Conservation (phyloP, 306 rosid species). For the Gastrolobium bilobum region DNA sequence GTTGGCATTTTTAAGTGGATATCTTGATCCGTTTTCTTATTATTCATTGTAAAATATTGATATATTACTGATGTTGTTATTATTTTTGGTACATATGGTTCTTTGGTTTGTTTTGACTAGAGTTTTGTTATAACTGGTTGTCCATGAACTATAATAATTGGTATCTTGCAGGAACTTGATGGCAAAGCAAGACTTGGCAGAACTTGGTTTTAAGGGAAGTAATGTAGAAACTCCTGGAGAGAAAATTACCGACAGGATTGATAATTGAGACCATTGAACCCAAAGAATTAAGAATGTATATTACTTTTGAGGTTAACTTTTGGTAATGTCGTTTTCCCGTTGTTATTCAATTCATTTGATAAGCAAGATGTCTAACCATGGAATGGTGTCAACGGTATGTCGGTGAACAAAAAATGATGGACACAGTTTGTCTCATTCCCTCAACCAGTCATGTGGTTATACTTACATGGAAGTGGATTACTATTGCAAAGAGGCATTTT, state of each 20-base stretch:
- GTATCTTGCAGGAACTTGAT: constrained; percentile 83
- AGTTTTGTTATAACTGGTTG: constrained; percentile 11
- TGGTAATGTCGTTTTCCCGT: constrained; percentile 27
- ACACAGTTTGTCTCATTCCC: constrained; percentile 9
- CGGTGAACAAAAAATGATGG: constrained; percentile 19
- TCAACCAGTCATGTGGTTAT: background rate
- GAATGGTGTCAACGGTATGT: constrained; percentile 8
- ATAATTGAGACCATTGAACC: constrained; percentile 38
- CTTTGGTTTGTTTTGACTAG: constrained; percentile 7
- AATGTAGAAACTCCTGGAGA: constrained; percentile 51
- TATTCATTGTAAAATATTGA: constrained; percentile 16
- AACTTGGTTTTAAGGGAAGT: constrained; percentile 79
- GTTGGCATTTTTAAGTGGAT: constrained; percentile 10
- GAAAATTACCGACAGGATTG: constrained; percentile 53
- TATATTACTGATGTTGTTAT: background rate
- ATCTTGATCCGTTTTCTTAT: constrained; percentile 3
- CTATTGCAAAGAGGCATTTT: constrained; percentile 8
- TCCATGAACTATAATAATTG: constrained; percentile 41
- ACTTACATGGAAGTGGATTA: background rate
- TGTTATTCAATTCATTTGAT: background rate
- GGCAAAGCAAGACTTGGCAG: constrained; percentile 96
- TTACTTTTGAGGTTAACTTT: constrained; percentile 34
- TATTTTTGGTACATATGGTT: constrained; percentile 28
- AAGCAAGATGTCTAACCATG: constrained; percentile 11
- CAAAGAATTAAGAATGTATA: constrained; percentile 27